A percentile compares a stretch with the other conserved stretches of the same genome.
Conservation (phyloP, 352 stramenopile genomes). For the Phytopythium mirpurense region DNA sequence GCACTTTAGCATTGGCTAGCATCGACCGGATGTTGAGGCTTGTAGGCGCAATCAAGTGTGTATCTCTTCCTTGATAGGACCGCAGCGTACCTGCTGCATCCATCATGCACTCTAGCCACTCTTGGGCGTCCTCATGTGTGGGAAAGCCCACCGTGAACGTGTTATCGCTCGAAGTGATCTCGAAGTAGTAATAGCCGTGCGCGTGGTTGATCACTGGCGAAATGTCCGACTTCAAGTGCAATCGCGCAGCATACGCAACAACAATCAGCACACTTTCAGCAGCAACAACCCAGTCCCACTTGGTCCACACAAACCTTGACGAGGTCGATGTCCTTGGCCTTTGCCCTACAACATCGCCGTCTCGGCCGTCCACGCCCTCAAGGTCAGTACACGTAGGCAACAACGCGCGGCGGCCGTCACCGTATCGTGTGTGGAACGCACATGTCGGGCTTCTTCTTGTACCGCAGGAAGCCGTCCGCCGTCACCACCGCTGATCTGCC, state of each 20-base stretch:
- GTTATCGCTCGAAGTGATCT: slow-evolving; percentile 34
- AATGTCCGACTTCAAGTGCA: slow-evolving; percentile 54
- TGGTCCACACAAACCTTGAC: slow-evolving; percentile 36
- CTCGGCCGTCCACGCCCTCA: neutral
- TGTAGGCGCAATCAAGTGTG: no score
- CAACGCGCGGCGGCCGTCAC: neutral
- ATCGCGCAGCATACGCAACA: neutral
- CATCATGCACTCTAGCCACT: slow-evolving; percentile 62
- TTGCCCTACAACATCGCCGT: slow-evolving; percentile 20
- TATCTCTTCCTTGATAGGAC: neutral
- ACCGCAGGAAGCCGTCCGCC: slow-evolving; percentile 55
- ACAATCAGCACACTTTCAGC: neutral
- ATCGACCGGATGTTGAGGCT: no score
- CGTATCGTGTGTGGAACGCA: slow-evolving; percentile 5
- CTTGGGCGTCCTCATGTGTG: slow-evolving; percentile 28
- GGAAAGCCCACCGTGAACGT: slow-evolving; percentile 49
- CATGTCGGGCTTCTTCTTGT: slow-evolving; percentile 61
- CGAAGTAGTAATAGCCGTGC: slow-evolving; percentile 58
- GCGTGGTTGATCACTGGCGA: slow-evolving; percentile 26
- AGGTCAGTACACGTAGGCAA: no score
- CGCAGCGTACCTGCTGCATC: slow-evolving; percentile 36
- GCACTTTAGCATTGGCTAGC: neutral
- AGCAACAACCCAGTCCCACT: neutral
- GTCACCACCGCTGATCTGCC: slow-evolving; percentile 45
- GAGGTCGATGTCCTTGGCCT: slow-evolving; percentile 65